A percentile compares a stretch with the other conserved stretches of the same genome.
Evolutionary conservation across 148 eudicot genomes (phyloP).

Genomic region (Chenopodium berlandieri): DNA sequence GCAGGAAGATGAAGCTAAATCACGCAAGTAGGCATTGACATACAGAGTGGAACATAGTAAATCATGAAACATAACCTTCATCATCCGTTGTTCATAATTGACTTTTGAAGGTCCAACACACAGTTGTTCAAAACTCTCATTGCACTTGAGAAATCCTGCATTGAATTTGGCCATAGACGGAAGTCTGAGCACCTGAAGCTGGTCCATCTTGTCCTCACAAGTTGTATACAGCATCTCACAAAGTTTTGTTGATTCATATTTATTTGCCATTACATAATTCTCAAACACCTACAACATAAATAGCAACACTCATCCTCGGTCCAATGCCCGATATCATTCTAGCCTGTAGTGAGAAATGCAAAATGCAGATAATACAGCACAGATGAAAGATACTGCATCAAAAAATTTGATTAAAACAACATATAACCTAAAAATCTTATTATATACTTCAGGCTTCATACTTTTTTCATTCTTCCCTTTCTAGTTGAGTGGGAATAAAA

Average conservation of each 20-base stretch:
- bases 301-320: not conserved
- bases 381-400: not conserved
- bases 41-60: not conserved
- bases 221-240: conserved; percentile 74
- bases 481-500: not conserved
- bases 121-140: conserved; percentile 66
- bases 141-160: conserved; percentile 88
- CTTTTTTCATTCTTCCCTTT: not conserved
- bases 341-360: not conserved
- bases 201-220: conserved; percentile 97
- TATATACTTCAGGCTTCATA: not conserved
- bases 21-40: not conserved
- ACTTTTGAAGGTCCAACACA: conserved; percentile 95
- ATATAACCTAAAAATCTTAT: not conserved
- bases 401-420: not conserved
- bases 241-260: conserved; percentile 79
- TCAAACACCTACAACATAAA: conserved; percentile 57
- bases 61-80: conserved; percentile 48
- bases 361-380: not conserved
- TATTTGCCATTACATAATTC: conserved; percentile 70
- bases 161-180: conserved; percentile 98
- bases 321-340: not conserved
- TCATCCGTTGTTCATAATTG: conserved; percentile 77
- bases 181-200: conserved; percentile 88
- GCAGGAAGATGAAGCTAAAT: not conserved